Conservation (phyloP, 306 rosid species). For the Quercus alba region DNA sequence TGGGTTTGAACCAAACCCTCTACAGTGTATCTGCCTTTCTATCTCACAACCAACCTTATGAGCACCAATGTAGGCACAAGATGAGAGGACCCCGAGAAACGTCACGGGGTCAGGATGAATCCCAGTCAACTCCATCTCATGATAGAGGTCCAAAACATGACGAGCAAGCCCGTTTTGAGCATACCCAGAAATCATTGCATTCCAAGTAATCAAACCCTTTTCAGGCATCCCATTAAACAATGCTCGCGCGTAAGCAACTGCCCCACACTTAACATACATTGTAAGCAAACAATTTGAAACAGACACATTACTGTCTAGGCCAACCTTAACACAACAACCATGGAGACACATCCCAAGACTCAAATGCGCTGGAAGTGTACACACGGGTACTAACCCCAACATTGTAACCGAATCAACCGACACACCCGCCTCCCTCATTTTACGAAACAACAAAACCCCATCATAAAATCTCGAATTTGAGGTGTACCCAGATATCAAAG, state of each 20-base stretch:
- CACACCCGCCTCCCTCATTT: constrained; percentile 47
- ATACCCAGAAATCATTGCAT: constrained; percentile 86
- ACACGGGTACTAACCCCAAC: constrained; percentile 67
- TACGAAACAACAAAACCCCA: constrained; percentile 43
- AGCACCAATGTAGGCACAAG: constrained; percentile 51
- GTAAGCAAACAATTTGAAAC: constrained; percentile 73
- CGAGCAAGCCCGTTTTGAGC: constrained; percentile 72
- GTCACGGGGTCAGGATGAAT: constrained; percentile 42
- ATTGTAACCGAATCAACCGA: constrained; percentile 57
- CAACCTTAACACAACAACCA: constrained; percentile 39
- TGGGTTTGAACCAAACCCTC: constrained; percentile 35
- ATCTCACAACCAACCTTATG: constrained; percentile 34
- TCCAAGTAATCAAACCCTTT: constrained; percentile 82
- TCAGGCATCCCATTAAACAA: constrained; percentile 59
- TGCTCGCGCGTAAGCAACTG: constrained; percentile 40
- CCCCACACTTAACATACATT: constrained; percentile 75
- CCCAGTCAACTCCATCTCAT: constrained; percentile 32
- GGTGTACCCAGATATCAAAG: constrained; percentile 68
- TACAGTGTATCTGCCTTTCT: constrained; percentile 18
- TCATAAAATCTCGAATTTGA: constrained; percentile 37
- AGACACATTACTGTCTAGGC: constrained; percentile 45
- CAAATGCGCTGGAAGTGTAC: constrained; percentile 35
- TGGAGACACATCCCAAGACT: constrained; percentile 56
- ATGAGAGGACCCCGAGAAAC: constrained; percentile 47
- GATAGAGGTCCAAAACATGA: constrained; percentile 61